Evolutionary conservation across 192 early-diverging fungal genomes (phyloP).

Genomic region (Irineochytrium annulatum): DNA sequence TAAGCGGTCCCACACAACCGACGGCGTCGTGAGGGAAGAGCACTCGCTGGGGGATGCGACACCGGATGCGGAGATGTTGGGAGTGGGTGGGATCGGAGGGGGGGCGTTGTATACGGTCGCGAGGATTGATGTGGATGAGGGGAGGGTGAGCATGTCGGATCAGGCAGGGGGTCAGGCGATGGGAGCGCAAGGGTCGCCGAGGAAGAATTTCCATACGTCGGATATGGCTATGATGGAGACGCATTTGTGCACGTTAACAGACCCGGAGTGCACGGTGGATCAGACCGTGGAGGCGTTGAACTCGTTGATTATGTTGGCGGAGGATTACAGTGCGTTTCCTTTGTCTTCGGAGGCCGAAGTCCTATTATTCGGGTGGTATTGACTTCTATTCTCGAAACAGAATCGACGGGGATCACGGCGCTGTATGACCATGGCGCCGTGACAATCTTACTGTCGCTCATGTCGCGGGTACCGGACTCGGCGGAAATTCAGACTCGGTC

Average conservation of each 20-base stretch:
- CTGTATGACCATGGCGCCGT: slow-evolving; percentile 28
- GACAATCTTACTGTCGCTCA: slow-evolving; percentile 23
- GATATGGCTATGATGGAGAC: slow-evolving; percentile 28
- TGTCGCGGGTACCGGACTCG: neutral
- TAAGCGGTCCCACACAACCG: slow-evolving; percentile 12
- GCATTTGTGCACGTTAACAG: slow-evolving; percentile 33
- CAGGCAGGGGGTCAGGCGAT: neutral
- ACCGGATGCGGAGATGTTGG: slow-evolving; percentile 4
- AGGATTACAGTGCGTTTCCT: slow-evolving; percentile 13
- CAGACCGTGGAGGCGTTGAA: slow-evolving; percentile 23
- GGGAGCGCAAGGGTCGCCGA: neutral
- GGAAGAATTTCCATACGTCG: slow-evolving; percentile 8
- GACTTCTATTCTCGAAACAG: neutral
- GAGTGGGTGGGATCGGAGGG: neutral
- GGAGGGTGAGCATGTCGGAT: neutral
- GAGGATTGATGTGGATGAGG: neutral
- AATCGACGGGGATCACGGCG: slow-evolving; percentile 1
- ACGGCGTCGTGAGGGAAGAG: neutral
- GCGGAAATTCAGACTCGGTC: slow-evolving; percentile 16
- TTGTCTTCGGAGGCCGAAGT: neutral
- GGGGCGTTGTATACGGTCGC: slow-evolving; percentile 3
- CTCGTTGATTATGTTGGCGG: slow-evolving; percentile 22
- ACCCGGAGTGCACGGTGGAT: slow-evolving; percentile 29
- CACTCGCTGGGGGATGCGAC: too few relatives aligned
- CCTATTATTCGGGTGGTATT: neutral